phyloP scores from a whole-genome alignment of 441 rosid species.

The Erysimum pusillum region DNA sequence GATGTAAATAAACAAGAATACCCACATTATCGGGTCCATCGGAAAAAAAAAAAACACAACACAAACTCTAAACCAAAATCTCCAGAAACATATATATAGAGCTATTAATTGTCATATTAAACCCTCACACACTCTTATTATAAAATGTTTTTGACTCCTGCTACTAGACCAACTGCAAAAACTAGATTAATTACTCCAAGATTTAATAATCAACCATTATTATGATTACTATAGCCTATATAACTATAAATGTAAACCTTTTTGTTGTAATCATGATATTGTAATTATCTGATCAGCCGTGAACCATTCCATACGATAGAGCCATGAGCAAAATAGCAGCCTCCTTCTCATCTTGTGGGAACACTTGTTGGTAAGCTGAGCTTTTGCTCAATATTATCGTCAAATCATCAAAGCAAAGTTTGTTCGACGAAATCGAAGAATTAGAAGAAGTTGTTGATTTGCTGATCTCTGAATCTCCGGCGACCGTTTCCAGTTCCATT shows the following conservation, averaged over 20 bases:
- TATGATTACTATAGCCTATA: constrained; percentile 33
- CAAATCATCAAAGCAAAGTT: constrained; percentile 75
- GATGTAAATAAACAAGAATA: constrained; percentile 36
- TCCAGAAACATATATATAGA: constrained; percentile 41
- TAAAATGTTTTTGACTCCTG: constrained; percentile 29
- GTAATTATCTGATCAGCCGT: constrained; percentile 54
- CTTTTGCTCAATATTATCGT: constrained; percentile 70
- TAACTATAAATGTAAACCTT: constrained; percentile 30
- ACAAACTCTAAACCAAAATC: constrained; percentile 42
- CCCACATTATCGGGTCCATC: constrained; percentile 43
- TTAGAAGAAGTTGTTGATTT: constrained; percentile 45
- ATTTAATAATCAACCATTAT: constrained; percentile 40
- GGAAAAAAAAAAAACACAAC: background rate
- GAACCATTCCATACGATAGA: constrained; percentile 84
- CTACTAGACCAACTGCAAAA: constrained; percentile 40
- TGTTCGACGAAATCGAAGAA: constrained; percentile 51
- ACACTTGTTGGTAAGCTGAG: constrained; percentile 71
- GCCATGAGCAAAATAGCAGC: constrained; percentile 96
- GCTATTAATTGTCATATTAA: constrained; percentile 23
- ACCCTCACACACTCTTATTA: constrained; percentile 43
- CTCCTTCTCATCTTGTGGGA: constrained; percentile 96
- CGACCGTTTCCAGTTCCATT: background rate
- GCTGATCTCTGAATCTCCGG: constrained; percentile 40
- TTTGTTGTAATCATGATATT: constrained; percentile 26
- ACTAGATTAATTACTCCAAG: constrained; percentile 35